Evolutionary conservation across 2,329 filamentous ascomycete genomes (phyloP).

Genomic region (Venturia aucupariae): DNA sequence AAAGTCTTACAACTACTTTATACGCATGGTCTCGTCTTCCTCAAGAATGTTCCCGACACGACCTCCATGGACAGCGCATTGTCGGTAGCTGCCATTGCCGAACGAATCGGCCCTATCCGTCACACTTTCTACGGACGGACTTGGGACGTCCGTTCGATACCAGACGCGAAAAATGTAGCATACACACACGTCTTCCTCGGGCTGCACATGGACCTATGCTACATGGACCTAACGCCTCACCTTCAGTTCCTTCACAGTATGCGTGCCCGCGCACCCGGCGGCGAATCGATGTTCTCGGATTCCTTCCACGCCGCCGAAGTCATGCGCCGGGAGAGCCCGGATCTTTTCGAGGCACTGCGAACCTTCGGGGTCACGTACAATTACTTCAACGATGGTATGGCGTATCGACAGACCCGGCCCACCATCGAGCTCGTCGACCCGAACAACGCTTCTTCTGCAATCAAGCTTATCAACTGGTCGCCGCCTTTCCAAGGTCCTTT

Average conservation of each 20-base stretch:
- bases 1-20: constrained; percentile 54
- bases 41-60: constrained; percentile 58
- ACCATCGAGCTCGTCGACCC: constrained; percentile 40
- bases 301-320: constrained; percentile 50
- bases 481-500: constrained; percentile 67
- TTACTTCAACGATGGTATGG: constrained; percentile 56
- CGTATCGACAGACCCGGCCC: constrained; percentile 51
- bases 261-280: constrained; percentile 67
- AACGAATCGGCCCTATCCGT: constrained; percentile 66
- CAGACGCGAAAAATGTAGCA: constrained; percentile 80
- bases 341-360: constrained; percentile 33
- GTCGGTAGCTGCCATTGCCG: constrained; percentile 58
- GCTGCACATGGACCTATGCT: constrained; percentile 89
- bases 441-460: constrained; percentile 22
- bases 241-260: constrained; percentile 87
- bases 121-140: constrained; percentile 87
- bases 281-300: constrained; percentile 81
- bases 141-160: constrained; percentile 80
- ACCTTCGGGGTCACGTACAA: constrained; percentile 48
- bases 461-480: constrained; percentile 55
- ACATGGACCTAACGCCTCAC: constrained; percentile 68
- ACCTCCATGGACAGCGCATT: constrained; percentile 40
- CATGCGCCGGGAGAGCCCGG: constrained; percentile 22
- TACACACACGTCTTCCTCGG: constrained; percentile 73
- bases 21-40: constrained; percentile 63